A percentile compares a stretch with the other conserved stretches of the same genome.
These are phyloP conservation scores for Silene noctiflora DNA, from an alignment of 179 eudicot species.

Conservation along the genomic window DNA sequence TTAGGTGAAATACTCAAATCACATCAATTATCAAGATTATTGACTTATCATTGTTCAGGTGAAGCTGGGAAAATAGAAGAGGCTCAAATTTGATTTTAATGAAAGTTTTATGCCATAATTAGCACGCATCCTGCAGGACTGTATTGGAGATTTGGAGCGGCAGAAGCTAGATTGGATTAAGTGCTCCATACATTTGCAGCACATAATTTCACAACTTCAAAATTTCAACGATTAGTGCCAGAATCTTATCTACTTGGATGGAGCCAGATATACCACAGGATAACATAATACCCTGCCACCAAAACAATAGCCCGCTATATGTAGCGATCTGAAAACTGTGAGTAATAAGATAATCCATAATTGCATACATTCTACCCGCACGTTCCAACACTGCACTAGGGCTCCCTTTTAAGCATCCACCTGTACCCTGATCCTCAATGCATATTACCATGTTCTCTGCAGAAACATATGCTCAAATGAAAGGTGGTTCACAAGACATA, in stretches of 20 bases:
- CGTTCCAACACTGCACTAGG: constrained; percentile 52
- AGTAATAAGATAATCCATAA: background rate
- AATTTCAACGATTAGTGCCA: background rate
- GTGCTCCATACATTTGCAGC: background rate
- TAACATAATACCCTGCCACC: background rate
- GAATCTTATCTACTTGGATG: constrained; percentile 1
- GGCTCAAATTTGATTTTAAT: background rate
- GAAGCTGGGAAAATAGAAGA: background rate
- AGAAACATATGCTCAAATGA: constrained; percentile 19
- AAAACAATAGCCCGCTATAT: background rate
- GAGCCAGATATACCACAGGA: background rate
- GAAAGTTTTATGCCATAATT: background rate
- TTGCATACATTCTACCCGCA: constrained; percentile 58
- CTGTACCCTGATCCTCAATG: constrained; percentile 70
- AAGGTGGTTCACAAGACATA: background rate
- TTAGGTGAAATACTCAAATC: background rate
- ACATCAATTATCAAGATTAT: background rate
- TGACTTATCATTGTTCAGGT: background rate
- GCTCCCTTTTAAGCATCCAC: constrained; percentile 66
- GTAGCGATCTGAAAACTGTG: constrained; percentile 11
- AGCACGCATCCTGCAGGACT: background rate
- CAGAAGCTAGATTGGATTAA: background rate
- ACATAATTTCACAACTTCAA: background rate
- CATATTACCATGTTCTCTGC: constrained; percentile 98
- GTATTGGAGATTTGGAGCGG: background rate